phyloP scores from a whole-genome alignment of 306 rosid genomes.

The Lotus japonicus region DNA sequence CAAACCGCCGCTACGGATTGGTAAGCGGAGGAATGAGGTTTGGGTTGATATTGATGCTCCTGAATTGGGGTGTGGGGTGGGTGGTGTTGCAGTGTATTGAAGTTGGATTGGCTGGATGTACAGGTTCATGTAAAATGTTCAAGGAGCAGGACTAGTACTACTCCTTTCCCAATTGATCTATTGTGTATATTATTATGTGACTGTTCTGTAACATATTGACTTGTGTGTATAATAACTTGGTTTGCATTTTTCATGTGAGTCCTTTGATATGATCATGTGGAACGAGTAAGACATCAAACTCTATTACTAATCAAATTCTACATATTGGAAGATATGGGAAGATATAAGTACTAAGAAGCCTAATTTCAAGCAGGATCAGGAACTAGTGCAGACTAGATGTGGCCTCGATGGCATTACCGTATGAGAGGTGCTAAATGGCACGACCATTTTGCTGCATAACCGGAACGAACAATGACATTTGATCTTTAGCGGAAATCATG shows the following conservation, averaged over 20 bases:
- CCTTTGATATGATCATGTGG: not conserved
- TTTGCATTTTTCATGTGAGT: not conserved
- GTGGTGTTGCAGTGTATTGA: slow-evolving; percentile 38
- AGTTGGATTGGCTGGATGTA: not conserved
- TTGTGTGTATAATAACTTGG: not conserved
- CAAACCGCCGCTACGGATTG: slow-evolving; percentile 40
- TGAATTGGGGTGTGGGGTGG: slow-evolving; percentile 27
- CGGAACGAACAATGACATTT: too few species aligned
- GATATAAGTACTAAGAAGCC: too few species aligned
- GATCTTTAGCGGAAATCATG: too few species aligned
- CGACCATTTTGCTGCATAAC: too few species aligned
- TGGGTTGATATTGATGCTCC: slow-evolving; percentile 63
- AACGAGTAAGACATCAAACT: not conserved
- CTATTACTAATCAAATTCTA: too few species aligned
- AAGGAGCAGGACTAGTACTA: not conserved
- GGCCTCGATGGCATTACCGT: too few species aligned
- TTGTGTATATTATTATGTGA: not conserved
- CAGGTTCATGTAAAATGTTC: not conserved
- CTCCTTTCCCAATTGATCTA: not conserved
- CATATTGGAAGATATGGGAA: too few species aligned
- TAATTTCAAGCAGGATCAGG: too few species aligned
- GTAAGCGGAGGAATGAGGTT: slow-evolving; percentile 62
- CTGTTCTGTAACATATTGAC: not conserved
- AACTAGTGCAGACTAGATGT: too few species aligned
- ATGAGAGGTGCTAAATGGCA: too few species aligned